Evolutionary conservation across 164 flowering plant genomes (phyloP), one percentile per base, ranked within the genome.

Genomic region (Platanus orientalis): DNA sequence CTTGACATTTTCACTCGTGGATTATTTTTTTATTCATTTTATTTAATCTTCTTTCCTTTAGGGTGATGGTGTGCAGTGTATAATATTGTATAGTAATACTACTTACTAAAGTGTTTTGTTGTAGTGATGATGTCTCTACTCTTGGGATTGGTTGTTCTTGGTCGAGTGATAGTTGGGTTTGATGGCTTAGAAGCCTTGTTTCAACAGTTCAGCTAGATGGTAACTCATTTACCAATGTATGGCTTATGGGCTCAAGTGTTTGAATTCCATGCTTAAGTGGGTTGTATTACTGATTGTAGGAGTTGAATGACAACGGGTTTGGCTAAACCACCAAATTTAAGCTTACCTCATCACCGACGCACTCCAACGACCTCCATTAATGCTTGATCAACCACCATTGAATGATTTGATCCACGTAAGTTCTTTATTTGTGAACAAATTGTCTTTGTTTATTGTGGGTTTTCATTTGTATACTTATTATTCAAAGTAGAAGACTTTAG

Each of bases 51-150:
- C 49, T 14, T 14, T 19, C 20, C 1, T 45, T 32, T 21, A 36
- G 60, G 53, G 61, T 55, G 54, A 50, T 24, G 48, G 62, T 69
- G 58, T 73, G 69, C 64, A 64, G 66, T 74, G 57, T 70, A 63
- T 72, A 71, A 62, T 63, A 24, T 75, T 54, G 66, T 65, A 72
- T 66, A 67, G 65, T 76, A 67, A 10, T 73, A 63, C 61, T 71
- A 45, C 58, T 74, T 71, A 53, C 61, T 63, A 57, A 60, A 45
- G 45, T 70, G 12, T 34, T n/a, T 63, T 25, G 44, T 34, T 19
- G 44, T 62, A 21, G 14, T 53, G 58, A 49, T 49, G 36, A 27
- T n/a, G 57, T 64, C 65, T 67, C 54, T 64, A 49, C 21, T 20
- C 11, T 21, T 42, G 49, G 64, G 51, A 57, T 67, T 65, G 68